Percentiles rank a stretch among this genome's conserved stretches.
phyloP scores from a whole-genome alignment of 2,329 filamentous ascomycete genomes.

The Thielaviopsis cerberus region DNA sequence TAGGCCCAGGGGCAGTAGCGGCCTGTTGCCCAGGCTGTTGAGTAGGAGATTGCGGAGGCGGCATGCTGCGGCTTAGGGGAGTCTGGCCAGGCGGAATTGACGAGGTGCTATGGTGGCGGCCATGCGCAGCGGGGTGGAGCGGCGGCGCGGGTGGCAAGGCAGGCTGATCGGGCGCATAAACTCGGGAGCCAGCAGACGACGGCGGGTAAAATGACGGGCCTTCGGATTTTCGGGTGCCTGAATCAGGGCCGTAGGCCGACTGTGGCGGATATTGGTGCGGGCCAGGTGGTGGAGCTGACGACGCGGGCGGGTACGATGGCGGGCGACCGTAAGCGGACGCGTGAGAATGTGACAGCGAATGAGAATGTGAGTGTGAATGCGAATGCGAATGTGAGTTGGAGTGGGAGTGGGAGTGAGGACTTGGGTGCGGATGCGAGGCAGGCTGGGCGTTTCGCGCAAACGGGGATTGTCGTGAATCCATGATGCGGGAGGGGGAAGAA shows the following conservation, averaged over 20 bases:
- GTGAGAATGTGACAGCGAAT: not conserved
- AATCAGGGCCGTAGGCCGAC: not conserved
- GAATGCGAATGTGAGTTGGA: not conserved
- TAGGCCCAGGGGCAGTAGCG: constrained; percentile 16
- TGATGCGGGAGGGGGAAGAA: not conserved
- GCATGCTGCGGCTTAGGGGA: constrained; percentile 25
- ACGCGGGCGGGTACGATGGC: not conserved
- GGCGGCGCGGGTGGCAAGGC: constrained; percentile 11
- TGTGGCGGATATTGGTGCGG: not conserved
- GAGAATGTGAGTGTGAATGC: not conserved
- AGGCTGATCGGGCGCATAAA: constrained; percentile 11
- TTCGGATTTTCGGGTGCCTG: not conserved
- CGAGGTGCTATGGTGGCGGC: constrained; percentile 27
- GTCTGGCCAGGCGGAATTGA: constrained; percentile 23
- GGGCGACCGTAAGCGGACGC: constrained; percentile 2
- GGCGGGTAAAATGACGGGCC: constrained; percentile 7
- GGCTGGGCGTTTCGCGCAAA: constrained; percentile 11
- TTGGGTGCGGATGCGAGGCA: constrained; percentile 10
- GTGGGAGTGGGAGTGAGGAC: constrained; percentile 1
- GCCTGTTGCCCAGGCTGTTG: constrained; percentile 17
- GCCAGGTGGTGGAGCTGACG: not conserved
- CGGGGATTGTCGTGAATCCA: constrained; percentile 10
- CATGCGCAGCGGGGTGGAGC: constrained; percentile 20
- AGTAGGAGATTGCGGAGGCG: constrained; percentile 28
- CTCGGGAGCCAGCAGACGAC: not conserved